phyloP scores from a whole-genome alignment of 345 rosid genomes.

The Brassica rapa region DNA sequence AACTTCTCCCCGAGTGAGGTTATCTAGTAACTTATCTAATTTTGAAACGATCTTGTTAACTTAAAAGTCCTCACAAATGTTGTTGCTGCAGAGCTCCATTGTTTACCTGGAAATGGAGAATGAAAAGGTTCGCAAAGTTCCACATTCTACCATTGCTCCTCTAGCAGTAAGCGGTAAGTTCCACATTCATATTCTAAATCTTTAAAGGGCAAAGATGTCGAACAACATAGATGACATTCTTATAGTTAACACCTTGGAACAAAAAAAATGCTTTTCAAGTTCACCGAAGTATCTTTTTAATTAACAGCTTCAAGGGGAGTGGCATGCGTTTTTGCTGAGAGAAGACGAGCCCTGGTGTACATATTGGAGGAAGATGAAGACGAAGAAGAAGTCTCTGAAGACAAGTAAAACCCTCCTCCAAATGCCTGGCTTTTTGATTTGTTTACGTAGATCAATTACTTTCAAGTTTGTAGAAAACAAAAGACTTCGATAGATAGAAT shows the following conservation, averaged over 20 bases:
- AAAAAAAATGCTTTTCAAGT: not conserved
- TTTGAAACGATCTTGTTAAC: not conserved
- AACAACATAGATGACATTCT: not conserved
- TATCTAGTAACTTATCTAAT: not conserved
- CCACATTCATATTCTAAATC: no score
- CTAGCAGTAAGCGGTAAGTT: conserved; percentile 83
- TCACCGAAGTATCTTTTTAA: not conserved
- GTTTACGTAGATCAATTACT: conserved; percentile 12
- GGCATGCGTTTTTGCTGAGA: conserved; percentile 69
- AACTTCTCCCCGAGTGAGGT: not conserved
- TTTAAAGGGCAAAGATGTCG: no score
- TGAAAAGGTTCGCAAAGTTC: conserved; percentile 68
- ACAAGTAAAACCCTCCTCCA: conserved; percentile 26
- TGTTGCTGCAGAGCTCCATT: conserved; percentile 50
- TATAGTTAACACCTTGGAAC: not conserved
- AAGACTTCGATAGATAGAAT: not conserved
- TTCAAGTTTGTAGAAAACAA: not conserved
- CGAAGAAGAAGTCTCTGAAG: conserved; percentile 52
- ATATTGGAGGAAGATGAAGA: conserved; percentile 80
- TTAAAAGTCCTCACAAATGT: not conserved
- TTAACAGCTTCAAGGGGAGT: conserved; percentile 74
- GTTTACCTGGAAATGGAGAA: conserved; percentile 58
- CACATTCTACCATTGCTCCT: conserved; percentile 63
- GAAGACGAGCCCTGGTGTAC: conserved; percentile 69
- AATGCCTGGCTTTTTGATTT: not conserved